phyloP scores from a whole-genome alignment of 2,329 filamentous ascomycete genomes.

The Fusarium sp. region DNA sequence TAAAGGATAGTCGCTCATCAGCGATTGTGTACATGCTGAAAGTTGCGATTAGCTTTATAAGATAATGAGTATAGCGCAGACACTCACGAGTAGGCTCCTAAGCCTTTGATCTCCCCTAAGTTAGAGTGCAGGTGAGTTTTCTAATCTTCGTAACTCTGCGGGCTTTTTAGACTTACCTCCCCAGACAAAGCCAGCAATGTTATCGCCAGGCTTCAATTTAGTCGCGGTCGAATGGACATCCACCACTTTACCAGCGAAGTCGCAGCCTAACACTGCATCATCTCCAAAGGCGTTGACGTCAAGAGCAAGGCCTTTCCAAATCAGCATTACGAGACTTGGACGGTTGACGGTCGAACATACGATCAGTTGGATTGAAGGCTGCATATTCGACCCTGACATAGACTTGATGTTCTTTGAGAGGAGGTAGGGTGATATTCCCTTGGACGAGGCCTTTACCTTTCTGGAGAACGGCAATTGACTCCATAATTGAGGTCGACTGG shows the following conservation, averaged over 20 bases:
- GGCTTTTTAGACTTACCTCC: constrained; percentile 33
- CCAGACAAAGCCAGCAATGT: constrained; percentile 43
- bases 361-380: constrained; percentile 46
- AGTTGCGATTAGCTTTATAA: background rate
- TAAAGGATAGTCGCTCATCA: constrained; percentile 55
- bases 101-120: constrained; percentile 41
- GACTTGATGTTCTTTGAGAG: constrained; percentile 33
- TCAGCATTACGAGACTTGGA: background rate
- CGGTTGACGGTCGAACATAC: background rate
- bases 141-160: no score
- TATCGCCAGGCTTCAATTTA: constrained; percentile 24
- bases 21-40: constrained; percentile 52
- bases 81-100: constrained; percentile 50
- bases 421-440: background rate
- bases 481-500: background rate
- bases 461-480: constrained; percentile 22
- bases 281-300: constrained; percentile 54
- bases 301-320: constrained; percentile 44
- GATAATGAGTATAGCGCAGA: no score
- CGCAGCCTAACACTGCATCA: constrained; percentile 51
- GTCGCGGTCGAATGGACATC: constrained; percentile 42
- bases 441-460: background rate
- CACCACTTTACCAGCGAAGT: constrained; percentile 52
- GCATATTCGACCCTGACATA: constrained; percentile 40
- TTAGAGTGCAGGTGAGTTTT: background rate